These are phyloP conservation scores for Artemisia tridentata DNA, from an alignment of 129 eudicot species.

Conservation along the genomic window DNA sequence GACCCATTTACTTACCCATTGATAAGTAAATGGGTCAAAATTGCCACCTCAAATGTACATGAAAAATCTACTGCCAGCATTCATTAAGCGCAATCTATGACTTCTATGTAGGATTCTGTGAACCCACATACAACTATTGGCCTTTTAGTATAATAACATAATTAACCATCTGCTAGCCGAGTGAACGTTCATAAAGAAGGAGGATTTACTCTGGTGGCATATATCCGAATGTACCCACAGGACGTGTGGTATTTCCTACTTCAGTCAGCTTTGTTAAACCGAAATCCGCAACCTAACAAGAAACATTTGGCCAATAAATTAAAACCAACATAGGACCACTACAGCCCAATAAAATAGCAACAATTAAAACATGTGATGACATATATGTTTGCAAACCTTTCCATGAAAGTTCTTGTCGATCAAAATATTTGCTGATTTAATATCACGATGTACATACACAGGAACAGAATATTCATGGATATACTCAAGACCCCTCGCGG, in stretches of 20 bases:
- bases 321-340: constrained; percentile 11
- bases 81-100: not conserved
- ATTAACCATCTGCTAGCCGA: not conserved
- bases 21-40: constrained; percentile 1
- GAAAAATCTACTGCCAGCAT: not conserved
- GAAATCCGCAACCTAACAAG: constrained; percentile 89
- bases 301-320: constrained; percentile 14
- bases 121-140: constrained; percentile 21
- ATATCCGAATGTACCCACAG: constrained; percentile 98
- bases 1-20: no score
- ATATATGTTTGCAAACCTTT: constrained; percentile 51
- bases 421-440: constrained; percentile 90
- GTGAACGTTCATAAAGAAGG: constrained; percentile 8
- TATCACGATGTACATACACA: constrained; percentile 96
- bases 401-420: constrained; percentile 82
- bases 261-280: constrained; percentile 90
- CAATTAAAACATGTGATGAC: not conserved
- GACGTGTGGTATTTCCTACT: constrained; percentile 76
- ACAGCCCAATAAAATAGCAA: not conserved
- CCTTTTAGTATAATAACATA: constrained; percentile 6
- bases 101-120: constrained; percentile 8
- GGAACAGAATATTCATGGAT: constrained; percentile 97
- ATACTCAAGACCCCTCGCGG: constrained; percentile 96
- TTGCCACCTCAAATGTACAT: not conserved
- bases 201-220: constrained; percentile 97